phyloP scores from a whole-genome alignment of 1,139 yeast species.

The Saccharomycopsis crataegensis region DNA sequence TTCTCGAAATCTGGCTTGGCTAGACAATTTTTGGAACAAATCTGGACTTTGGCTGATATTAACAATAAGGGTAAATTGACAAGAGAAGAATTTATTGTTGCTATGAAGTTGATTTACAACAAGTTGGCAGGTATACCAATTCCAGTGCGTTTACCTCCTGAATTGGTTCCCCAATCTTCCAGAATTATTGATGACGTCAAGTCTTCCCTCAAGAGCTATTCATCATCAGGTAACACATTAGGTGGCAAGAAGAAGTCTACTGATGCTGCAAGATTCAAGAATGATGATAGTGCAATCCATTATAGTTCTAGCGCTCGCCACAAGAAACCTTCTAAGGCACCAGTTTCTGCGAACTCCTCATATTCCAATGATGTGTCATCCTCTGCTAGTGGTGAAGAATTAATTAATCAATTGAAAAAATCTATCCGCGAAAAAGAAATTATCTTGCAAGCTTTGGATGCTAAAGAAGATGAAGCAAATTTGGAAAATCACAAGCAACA shows the following conservation, averaged over 20 bases:
- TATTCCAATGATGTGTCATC: not conserved
- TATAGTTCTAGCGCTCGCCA: conserved; percentile 66
- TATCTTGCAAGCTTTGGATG: conserved; percentile 63
- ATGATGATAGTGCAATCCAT: conserved; percentile 54
- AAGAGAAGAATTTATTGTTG: conserved; percentile 74
- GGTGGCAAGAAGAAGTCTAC: conserved; percentile 31
- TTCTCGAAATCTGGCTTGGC: conserved; percentile 87
- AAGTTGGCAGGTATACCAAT: conserved; percentile 66
- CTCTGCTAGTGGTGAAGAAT: conserved; percentile 19
- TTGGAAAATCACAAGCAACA: conserved; percentile 17
- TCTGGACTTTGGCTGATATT: conserved; percentile 78
- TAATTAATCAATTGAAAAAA: conserved; percentile 50
- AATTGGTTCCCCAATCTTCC: conserved; percentile 74
- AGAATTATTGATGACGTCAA: conserved; percentile 51
- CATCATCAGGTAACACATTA: conserved; percentile 23
- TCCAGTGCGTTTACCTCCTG: conserved; percentile 68
- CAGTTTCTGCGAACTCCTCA: not conserved
- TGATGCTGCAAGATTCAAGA: conserved; percentile 43
- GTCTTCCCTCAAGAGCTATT: conserved; percentile 25
- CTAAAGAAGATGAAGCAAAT: conserved; percentile 48
- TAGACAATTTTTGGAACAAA: conserved; percentile 76
- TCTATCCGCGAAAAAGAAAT: conserved; percentile 63
- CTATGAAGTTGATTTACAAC: conserved; percentile 76
- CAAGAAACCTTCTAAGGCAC: conserved; percentile 27
- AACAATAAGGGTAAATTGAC: conserved; percentile 67